A percentile compares a stretch with the other conserved stretches of the same genome.
Evolutionary conservation across 2,329 filamentous ascomycete species (phyloP).

Genomic region (Bipolaris bicolor): DNA sequence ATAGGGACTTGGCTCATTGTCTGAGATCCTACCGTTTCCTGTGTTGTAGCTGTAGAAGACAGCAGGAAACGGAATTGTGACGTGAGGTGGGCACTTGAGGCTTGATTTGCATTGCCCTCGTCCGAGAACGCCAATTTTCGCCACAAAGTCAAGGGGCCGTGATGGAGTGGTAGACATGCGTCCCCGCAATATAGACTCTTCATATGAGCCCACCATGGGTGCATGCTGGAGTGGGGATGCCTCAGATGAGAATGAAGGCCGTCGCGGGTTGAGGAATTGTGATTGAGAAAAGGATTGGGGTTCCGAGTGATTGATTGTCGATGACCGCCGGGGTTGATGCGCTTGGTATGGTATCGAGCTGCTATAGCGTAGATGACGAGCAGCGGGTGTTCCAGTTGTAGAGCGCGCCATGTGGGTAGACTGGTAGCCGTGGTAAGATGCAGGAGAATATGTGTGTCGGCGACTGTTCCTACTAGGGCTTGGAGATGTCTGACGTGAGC

Average conservation of each 20-base stretch:
- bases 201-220: constrained; percentile 96
- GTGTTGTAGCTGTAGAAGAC: constrained; percentile 93
- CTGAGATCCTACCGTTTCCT: constrained; percentile 69
- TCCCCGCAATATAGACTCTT: constrained; percentile 92
- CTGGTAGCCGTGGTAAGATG: constrained; percentile 59
- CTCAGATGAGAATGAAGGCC: constrained; percentile 77
- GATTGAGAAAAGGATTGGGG: constrained; percentile 52
- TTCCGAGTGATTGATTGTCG: constrained; percentile 61
- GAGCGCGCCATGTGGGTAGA: constrained; percentile 48
- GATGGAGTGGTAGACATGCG: constrained; percentile 97
- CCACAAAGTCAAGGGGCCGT: constrained; percentile 88
- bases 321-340: constrained; percentile 77
- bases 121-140: constrained; percentile 92
- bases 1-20: constrained; percentile 93
- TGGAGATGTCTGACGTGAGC: constrained; percentile 44
- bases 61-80: constrained; percentile 87
- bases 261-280: constrained; percentile 58
- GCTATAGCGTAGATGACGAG: constrained; percentile 61
- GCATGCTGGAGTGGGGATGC: constrained; percentile 81
- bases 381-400: constrained; percentile 39
- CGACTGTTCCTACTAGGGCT: constrained; percentile 61
- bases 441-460: constrained; percentile 74
- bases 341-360: constrained; percentile 71
- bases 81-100: constrained; percentile 85
- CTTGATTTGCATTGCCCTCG: constrained; percentile 86